Evolutionary conservation across 768 basidiomycete genomes (phyloP), one percentile per base, ranked within the genome.

Genomic region (Boletus rufocinnamomeus): DNA sequence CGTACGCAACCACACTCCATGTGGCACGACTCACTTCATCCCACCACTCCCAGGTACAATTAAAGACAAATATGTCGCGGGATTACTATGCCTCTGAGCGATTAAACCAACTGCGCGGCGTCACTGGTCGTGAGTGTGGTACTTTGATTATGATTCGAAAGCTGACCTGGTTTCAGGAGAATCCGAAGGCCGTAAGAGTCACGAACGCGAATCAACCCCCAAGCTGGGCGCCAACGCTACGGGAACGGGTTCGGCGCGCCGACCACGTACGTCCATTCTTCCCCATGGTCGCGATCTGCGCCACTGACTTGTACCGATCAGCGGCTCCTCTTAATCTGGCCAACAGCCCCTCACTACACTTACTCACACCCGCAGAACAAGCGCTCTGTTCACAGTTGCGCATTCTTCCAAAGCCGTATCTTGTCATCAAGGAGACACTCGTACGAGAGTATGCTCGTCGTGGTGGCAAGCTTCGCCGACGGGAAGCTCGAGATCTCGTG

Each of bases 381-480:
- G 78, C 82, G 0, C 85, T 98, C 23, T 98, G 97, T 71, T 91
- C 93, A 3, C 82, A 84, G 55, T 81, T 98, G 32, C 89, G 95
- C 7, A 94, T 99, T 57, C 81, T 97, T 21, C 96, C 97, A 1
- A 93, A 93, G 68, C 94, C 97, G 1, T 99, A 97, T 72, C 85
- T 99, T 52, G 85, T 91, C 59, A 91, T 98, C 76, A 99, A 99
- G 72, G 94, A 97, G 73, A 93, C 90, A 6, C 84, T 97, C 43
- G 87, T 99, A 32, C 85, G 94, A 34, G 96, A 98, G 77, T 97
- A 93, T 66, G 93, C 92, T 1, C 82, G 93, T 28, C 80, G 94
- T 54, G 89, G 91, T 23, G 95, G 95, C 13, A 90, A 91, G 70
- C 80, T 98, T 45, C 89, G 91, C 50, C 83, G 91, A 32, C 81